Base-by-base conservation (phyloP, 805 yeast genomes). In the Yarrowia bubula region DNA sequence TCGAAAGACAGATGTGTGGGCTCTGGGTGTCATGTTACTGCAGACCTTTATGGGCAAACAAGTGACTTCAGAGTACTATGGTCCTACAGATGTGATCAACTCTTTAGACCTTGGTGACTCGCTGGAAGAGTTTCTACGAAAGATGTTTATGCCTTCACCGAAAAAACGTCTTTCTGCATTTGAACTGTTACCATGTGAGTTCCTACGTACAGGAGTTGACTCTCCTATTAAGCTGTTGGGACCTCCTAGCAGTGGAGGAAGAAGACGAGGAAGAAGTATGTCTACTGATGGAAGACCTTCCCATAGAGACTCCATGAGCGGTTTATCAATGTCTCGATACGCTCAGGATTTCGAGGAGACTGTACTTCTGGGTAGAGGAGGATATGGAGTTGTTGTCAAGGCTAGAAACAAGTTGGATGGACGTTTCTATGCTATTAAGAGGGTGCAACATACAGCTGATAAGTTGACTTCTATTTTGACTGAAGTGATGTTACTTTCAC, bases 351-450 rank as follows among this genome's bases (percentile, higher is more conserved):
- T 96, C 75, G 99, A 95, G 75, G 99, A 95, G 73, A 89, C 91
- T 48, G 95, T 93, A 0, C 84, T 87, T 18, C 77, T 95, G 8
- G 99, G 99, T 1, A 85, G 86, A 70, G 99, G 99, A 43, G 99
- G 96, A 0, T 95, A 89, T 76, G 99, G 99, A 6, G 98, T 95
- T 75, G 99, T 95, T 8, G 97, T 95, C n/a, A 92, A 93, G 72
- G 98, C 95, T 0, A 80, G 99, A 67, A 93, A 92, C 74, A 84
- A 92, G 66, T 82, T 95, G 68, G 99, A 95, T 73, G 98, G 99
- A 18, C 82, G 97, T 14, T 90, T 89, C 70, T 95, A 95, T 75
- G 99, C 99, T 0, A 86, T 95, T 66, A 95, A 95, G 74, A 93
- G 92, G 70, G 89, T 95, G 58, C 85, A 88, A 66, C 97, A 95